Conservation (phyloP, 371 early-diverging fungal species). For the Lichtheimia ramosa region DNA sequence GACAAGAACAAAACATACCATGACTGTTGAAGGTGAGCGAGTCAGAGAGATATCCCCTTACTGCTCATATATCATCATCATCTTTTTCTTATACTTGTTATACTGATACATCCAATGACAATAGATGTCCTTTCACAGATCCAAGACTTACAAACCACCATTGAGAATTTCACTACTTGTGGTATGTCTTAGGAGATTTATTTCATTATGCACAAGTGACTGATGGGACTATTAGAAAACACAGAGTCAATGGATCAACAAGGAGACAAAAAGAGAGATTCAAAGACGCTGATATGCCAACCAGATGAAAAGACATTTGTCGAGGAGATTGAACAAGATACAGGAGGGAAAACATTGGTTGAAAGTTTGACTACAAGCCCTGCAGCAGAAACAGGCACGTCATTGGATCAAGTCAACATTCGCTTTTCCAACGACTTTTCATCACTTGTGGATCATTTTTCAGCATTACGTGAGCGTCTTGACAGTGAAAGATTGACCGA, state of each 20-base stretch:
- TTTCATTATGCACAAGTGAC: slow-evolving; percentile 1
- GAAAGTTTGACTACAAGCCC: not conserved
- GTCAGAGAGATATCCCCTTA: no score
- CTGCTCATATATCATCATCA: no score
- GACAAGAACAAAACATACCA: no score
- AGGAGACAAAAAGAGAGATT: not conserved
- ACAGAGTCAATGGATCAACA: not conserved
- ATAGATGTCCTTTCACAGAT: slow-evolving; percentile 9
- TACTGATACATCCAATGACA: no score
- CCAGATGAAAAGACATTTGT: slow-evolving; percentile 9
- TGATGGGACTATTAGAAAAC: not conserved
- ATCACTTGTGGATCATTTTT: slow-evolving; percentile 3
- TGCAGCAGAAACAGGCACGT: not conserved
- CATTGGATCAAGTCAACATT: slow-evolving; percentile 4
- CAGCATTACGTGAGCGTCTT: not conserved
- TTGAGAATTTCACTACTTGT: slow-evolving; percentile 3
- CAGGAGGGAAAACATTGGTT: not conserved
- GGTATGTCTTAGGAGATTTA: not conserved
- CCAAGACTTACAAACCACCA: slow-evolving; percentile 7
- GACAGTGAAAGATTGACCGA: no score
- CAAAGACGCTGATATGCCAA: not conserved
- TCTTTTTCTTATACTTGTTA: no score
- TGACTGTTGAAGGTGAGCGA: no score
- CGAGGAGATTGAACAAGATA: not conserved
- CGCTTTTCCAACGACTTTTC: slow-evolving; percentile 10